Percentiles rank a stretch among this genome's conserved stretches.
Evolutionary conservation across 2,329 filamentous ascomycete genomes (phyloP).

Genomic region (Colletotrichum chlorophyti): DNA sequence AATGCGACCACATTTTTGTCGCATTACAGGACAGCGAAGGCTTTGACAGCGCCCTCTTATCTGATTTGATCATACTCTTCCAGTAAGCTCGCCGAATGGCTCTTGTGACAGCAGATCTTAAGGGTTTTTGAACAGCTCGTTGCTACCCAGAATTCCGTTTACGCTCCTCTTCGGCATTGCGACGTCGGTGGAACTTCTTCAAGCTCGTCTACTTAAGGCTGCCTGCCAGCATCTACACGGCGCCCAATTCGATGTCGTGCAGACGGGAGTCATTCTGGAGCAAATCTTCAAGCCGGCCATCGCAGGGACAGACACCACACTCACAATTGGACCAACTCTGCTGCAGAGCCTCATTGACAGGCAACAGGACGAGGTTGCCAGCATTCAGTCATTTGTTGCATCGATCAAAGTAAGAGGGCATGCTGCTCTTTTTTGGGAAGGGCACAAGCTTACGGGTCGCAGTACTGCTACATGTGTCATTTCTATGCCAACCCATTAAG

Average conservation of each 20-base stretch:
- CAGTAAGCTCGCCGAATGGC: conserved; percentile 53
- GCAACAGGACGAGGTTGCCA: conserved; percentile 79
- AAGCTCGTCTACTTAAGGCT: conserved; percentile 74
- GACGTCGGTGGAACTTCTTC: conserved; percentile 81
- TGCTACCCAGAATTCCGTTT: conserved; percentile 79
- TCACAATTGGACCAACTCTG: conserved; percentile 71
- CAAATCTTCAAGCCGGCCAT: conserved; percentile 73
- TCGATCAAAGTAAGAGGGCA: conserved; percentile 65
- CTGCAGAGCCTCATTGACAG: conserved; percentile 71
- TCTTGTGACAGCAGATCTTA: neutral
- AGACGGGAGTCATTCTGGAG: conserved; percentile 75
- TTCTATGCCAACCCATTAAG: conserved; percentile 82
- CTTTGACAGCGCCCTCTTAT: conserved; percentile 76
- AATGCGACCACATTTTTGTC: conserved; percentile 68
- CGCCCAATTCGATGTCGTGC: conserved; percentile 78
- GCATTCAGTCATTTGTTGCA: conserved; percentile 74
- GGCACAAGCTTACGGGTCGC: conserved; percentile 30
- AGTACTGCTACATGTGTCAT: conserved; percentile 88
- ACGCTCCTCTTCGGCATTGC: conserved; percentile 80
- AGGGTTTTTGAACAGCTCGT: conserved; percentile 48
- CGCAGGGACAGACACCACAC: conserved; percentile 58
- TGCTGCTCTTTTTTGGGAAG: neutral
- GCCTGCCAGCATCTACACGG: conserved; percentile 73
- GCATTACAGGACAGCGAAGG: conserved; percentile 84
- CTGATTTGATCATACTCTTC: conserved; percentile 73